Percentiles rank a stretch among this genome's conserved stretches.
Conservation (phyloP, 139 green algal genomes). For the Picochlorum sp. region DNA sequence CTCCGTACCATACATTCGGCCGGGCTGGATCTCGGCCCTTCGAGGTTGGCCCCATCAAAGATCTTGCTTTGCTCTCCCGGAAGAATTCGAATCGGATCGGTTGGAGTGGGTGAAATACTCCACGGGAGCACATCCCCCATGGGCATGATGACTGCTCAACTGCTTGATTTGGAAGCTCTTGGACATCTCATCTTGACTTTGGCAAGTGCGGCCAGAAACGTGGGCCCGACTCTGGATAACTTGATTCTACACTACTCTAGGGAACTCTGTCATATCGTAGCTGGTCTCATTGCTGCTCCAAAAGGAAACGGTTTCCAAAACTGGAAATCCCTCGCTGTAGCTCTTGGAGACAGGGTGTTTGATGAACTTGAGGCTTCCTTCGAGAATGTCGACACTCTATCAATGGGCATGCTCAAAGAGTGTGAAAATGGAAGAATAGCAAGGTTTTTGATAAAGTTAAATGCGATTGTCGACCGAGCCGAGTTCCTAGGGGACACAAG, state of each 20-base stretch:
- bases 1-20: slow-evolving; percentile 56
- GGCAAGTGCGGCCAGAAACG: slow-evolving; percentile 41
- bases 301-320: slow-evolving; percentile 26
- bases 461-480: slow-evolving; percentile 59
- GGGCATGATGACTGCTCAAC: slow-evolving; percentile 4
- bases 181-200: slow-evolving; percentile 70
- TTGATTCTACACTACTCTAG: slow-evolving; percentile 44
- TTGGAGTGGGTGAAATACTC: slow-evolving; percentile 65
- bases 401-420: slow-evolving; percentile 64
- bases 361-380: slow-evolving; percentile 45
- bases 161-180: slow-evolving; percentile 34
- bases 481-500: slow-evolving; percentile 37
- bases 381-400: slow-evolving; percentile 24
- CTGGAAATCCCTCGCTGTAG: slow-evolving; percentile 37
- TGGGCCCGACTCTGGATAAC: slow-evolving; percentile 39
- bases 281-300: slow-evolving; percentile 25
- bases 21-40: slow-evolving; percentile 41
- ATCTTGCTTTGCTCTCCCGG: slow-evolving; percentile 28
- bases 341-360: slow-evolving; percentile 63
- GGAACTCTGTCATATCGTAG: slow-evolving; percentile 59
- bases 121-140: background rate
- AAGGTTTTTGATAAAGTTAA: slow-evolving; percentile 72
- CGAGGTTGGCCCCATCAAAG: slow-evolving; percentile 61
- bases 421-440: slow-evolving; percentile 79
- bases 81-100: slow-evolving; percentile 40